A percentile compares a stretch with the other conserved stretches of the same genome.
These are phyloP conservation scores for Coniferiporia weirii DNA, from an alignment of 1,284 basidiomycete species.

Conservation along the genomic window DNA sequence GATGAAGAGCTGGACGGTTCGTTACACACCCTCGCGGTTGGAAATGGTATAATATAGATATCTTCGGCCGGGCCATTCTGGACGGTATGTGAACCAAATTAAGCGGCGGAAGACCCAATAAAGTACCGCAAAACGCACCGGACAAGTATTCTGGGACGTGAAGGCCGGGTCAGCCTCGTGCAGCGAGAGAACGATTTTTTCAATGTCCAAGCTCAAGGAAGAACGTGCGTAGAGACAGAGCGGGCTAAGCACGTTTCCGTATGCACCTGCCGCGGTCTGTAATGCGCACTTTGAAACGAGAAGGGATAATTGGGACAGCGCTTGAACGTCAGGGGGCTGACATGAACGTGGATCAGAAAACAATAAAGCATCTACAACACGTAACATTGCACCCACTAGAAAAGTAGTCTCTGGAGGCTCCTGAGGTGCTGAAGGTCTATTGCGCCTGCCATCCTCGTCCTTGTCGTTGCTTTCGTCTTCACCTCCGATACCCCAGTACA, in stretches of 20 bases:
- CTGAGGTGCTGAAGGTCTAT: background rate
- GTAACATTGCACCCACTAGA: background rate
- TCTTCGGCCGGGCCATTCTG: conserved; percentile 6
- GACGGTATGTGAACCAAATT: conserved; percentile 14
- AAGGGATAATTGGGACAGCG: conserved; percentile 8
- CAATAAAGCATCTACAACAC: too few relatives aligned
- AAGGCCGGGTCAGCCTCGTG: conserved; percentile 16
- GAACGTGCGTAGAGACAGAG: conserved; percentile 24
- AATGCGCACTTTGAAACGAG: conserved; percentile 8
- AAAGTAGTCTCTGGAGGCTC: background rate
- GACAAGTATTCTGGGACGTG: conserved; percentile 23
- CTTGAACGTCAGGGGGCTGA: conserved; percentile 10
- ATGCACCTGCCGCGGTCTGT: conserved; percentile 24
- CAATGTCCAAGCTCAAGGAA: conserved; percentile 27
- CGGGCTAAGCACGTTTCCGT: conserved; percentile 26
- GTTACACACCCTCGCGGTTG: background rate
- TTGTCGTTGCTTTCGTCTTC: background rate
- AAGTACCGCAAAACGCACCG: conserved; percentile 9
- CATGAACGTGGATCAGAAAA: background rate
- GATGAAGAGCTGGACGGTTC: background rate
- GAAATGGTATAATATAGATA: conserved; percentile 15
- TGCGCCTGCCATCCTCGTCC: background rate
- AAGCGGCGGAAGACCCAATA: background rate
- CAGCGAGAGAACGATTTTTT: conserved; percentile 26
- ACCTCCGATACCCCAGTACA: background rate